Base-by-base conservation (phyloP, 1,284 basidiomycete genomes). In the Somion occarium region DNA sequence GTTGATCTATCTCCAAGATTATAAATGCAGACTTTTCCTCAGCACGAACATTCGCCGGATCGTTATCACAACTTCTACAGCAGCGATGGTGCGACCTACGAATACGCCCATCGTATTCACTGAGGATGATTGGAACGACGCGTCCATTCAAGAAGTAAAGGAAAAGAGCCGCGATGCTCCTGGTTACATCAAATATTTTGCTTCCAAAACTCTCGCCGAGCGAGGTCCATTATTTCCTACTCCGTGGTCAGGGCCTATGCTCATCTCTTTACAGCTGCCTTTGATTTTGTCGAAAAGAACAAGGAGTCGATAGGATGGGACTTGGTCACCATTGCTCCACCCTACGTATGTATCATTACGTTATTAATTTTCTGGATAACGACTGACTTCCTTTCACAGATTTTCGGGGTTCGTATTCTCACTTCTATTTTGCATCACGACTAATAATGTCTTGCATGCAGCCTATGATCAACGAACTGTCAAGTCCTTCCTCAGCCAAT, bases 41-140 rank as follows among this genome's bases (percentile, higher is more conserved):
- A 43, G 42, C 4, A 24, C 44, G 9, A 45, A 47, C 5, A 46
- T 61, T 41, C 53, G 55, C 41, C 53, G 59, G 38, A 37, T 59
- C 44, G 46, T 59, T 26, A 25, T 55, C 43, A 44, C 49, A 23
- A 53, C 57, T 24, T 58, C 59, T 13, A 38, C 45, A 44, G 47
- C 51, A 3, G 53, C 56, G 11, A 42, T 57, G n/a, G 41, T 43
- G 23, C 9, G 22, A 13, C 15, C 11, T 2, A 24, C 26, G 3
- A 15, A 23, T 0, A 27, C 18, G 15, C 48, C 51, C 1, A 45
- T 30, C 7, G 30, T 51, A 2, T 53, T 51, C 41, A 53, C 48
- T 19, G 53, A 61, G 41, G 26, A 45, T 15, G 55, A 59, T 43
- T 63, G 61, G 61, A 63, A 63, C 50, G 45, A 57, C 5, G 25